phyloP scores from a whole-genome alignment of 768 basidiomycete genomes.

The Fistulinella prunicolor region DNA sequence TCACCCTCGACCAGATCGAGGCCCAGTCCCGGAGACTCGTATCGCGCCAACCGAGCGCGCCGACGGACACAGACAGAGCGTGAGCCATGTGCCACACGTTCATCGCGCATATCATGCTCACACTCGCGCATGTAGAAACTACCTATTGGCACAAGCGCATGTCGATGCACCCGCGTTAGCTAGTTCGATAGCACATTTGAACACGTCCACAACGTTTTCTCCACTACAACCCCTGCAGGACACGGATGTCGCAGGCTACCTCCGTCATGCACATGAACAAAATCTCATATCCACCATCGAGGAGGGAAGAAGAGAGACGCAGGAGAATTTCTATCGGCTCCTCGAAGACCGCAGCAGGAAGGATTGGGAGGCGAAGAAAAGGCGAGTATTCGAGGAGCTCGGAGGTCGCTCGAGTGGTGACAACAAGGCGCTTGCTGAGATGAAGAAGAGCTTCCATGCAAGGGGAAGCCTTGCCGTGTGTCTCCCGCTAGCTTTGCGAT shows the following conservation, averaged over 20 bases:
- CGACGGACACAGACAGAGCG: conserved; percentile 73
- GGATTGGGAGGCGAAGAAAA: conserved; percentile 92
- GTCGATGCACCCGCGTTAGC: conserved; percentile 90
- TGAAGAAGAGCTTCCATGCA: conserved; percentile 60
- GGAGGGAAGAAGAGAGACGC: conserved; percentile 80
- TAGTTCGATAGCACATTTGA: conserved; percentile 78
- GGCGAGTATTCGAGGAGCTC: conserved; percentile 84
- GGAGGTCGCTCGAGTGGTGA: conserved; percentile 64
- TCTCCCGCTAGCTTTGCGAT: conserved; percentile 5
- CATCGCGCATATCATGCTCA: conserved; percentile 8
- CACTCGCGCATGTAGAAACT: conserved; percentile 53
- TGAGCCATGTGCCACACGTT: conserved; percentile 35
- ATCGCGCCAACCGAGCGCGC: conserved; percentile 60
- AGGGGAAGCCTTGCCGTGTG: conserved; percentile 54
- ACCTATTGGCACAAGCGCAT: conserved; percentile 89
- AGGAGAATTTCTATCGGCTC: conserved; percentile 79
- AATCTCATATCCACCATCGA: conserved; percentile 93
- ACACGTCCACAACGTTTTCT: conserved; percentile 78
- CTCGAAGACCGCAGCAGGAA: conserved; percentile 70
- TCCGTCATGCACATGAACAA: conserved; percentile 93
- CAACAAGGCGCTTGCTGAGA: conserved; percentile 51
- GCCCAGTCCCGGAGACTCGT: conserved; percentile 85
- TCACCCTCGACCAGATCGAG: conserved; percentile 94
- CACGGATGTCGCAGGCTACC: conserved; percentile 90
- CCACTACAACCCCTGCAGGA: conserved; percentile 92